Evolutionary conservation across 176 grass and related monocot genomes (phyloP), one percentile per base, ranked within the genome.

Genomic region (Elymus sibiricus): DNA sequence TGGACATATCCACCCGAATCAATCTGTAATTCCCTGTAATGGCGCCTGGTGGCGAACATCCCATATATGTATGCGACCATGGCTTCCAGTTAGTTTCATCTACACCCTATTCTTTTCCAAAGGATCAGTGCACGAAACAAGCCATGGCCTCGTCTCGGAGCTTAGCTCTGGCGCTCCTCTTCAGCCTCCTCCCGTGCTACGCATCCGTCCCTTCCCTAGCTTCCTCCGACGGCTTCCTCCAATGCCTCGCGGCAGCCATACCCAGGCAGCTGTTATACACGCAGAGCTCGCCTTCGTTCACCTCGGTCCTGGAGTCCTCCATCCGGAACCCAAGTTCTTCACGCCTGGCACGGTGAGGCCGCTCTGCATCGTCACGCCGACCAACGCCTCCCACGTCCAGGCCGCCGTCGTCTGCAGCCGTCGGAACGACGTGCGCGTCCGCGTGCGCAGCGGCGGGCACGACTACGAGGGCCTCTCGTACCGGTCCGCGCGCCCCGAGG

Each of bases 381-480:
- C 82, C 2, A 81, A 92, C 19, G 76, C 61, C 21, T 86, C 83
- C 51, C 90, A 97, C 40, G 86, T 92, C 8, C 92, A 94, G 86
- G 83, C 83, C 25, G 67, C 83, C 15, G 86, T 94, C 9, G 1
- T 59, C 44, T 94, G 92, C 58, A 78, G 92, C 86, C 79, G 79
- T 53, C 69, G 22, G 43, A 22, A 77, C 13, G 64, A 56, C 34
- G n/a, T 94, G 29, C 79, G 62, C 53, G 6, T 97, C 59, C 87
- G 89, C 64, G 86, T 92, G 22, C 79, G 94, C 80, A 97, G 92
- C 59, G 92, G 90, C 8, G 94, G 94, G 2, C 91, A 96, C 77
- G 94, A 93, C 83, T 96, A 92, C 62, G 91, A 95, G 81, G 94
- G 94, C 59, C 88, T 97, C 10, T 97, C 94, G 1, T 90, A 80